Evolutionary conservation across 2,329 filamentous ascomycete genomes (phyloP).

Genomic region (Mycogone perniciosa): DNA sequence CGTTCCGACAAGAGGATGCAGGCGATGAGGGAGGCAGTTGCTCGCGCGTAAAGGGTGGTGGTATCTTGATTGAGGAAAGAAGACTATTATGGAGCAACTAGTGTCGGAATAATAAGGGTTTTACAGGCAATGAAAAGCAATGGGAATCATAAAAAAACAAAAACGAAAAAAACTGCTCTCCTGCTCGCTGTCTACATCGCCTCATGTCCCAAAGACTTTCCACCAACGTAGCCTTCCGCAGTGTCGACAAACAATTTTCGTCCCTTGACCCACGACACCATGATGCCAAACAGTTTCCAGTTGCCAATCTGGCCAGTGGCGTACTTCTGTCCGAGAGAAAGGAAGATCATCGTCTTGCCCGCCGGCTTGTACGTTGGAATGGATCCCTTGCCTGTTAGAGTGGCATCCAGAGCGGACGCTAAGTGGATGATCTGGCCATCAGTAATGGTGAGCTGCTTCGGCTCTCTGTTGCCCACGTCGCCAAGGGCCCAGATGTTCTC

Average conservation of each 20-base stretch:
- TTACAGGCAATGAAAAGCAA: no score
- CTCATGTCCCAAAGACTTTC: constrained; percentile 23
- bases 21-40: no score
- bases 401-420: constrained; percentile 24
- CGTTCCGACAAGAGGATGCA: no score
- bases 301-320: constrained; percentile 28
- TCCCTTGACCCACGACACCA: constrained; percentile 29
- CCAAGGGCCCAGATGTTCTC: constrained; percentile 38
- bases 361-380: constrained; percentile 17
- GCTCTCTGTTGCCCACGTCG: constrained; percentile 35
- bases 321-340: constrained; percentile 22
- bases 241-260: constrained; percentile 27
- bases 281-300: constrained; percentile 27
- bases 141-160: no score
- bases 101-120: no score
- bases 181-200: constrained; percentile 17
- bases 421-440: constrained; percentile 29
- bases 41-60: no score
- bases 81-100: no score
- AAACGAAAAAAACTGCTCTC: no score
- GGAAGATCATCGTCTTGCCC: constrained; percentile 24
- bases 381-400: constrained; percentile 15
- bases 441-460: constrained; percentile 30
- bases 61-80: no score
- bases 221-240: constrained; percentile 24